Percentiles rank a stretch among this genome's conserved stretches.
Evolutionary conservation across 768 basidiomycete species (phyloP).

Genomic region (Tulasnella sp.): DNA sequence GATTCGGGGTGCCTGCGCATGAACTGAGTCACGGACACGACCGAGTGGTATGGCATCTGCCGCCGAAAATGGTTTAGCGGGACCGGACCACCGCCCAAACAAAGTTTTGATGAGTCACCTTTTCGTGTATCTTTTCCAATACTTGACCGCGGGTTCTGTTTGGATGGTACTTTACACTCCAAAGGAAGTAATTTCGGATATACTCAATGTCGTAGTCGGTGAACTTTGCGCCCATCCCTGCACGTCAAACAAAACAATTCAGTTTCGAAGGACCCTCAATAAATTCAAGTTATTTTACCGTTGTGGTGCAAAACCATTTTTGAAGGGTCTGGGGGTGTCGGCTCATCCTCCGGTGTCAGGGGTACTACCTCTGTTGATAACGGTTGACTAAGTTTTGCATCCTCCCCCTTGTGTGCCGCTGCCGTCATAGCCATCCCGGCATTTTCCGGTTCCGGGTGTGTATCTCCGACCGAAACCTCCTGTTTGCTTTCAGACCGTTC

Average conservation of each 20-base stretch:
- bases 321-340: constrained; percentile 21
- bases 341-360: constrained; percentile 23
- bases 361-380: constrained; percentile 8
- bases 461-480: not conserved
- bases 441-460: not conserved
- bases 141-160: constrained; percentile 21
- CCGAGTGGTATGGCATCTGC: constrained; percentile 32
- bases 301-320: constrained; percentile 31
- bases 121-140: constrained; percentile 30
- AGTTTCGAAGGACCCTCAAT: not conserved
- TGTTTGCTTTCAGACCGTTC: constrained; percentile 24
- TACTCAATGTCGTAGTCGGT: constrained; percentile 25
- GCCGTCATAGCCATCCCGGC: not conserved
- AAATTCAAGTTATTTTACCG: not conserved
- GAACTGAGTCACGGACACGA: constrained; percentile 26
- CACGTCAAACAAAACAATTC: not conserved
- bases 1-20: constrained; percentile 29
- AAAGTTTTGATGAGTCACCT: not conserved
- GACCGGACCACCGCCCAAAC: not conserved
- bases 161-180: constrained; percentile 26
- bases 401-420: not conserved
- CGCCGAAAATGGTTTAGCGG: not conserved
- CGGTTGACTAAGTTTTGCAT: not conserved
- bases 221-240: constrained; percentile 30
- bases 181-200: constrained; percentile 29